These are phyloP conservation scores for Russula virescens DNA, from an alignment of 768 basidiomycete species.

Conservation along the genomic window DNA sequence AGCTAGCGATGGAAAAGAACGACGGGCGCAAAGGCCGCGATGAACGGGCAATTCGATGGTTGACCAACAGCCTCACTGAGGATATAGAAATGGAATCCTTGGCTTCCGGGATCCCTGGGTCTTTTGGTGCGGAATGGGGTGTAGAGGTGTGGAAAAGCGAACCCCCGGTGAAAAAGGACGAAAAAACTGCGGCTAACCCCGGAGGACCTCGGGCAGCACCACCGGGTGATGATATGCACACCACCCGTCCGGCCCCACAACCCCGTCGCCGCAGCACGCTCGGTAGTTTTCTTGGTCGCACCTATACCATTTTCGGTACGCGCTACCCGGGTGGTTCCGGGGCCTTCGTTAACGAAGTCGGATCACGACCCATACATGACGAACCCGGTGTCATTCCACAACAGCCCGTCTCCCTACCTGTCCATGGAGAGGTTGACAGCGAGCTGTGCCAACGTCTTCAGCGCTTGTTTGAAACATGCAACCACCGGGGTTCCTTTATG, in stretches of 20 bases:
- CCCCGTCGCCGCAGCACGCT: too few species aligned
- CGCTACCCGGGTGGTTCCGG: too few species aligned
- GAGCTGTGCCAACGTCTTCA: slow-evolving; percentile 13
- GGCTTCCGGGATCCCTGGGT: slow-evolving; percentile 15
- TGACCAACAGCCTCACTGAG: not conserved
- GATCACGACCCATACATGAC: too few species aligned
- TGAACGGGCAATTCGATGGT: slow-evolving; percentile 16
- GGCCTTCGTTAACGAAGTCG: too few species aligned
- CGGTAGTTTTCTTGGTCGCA: too few species aligned
- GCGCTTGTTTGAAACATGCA: slow-evolving; percentile 17
- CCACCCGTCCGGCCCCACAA: too few species aligned
- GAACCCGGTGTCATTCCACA: too few species aligned
- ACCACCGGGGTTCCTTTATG: slow-evolving; percentile 1
- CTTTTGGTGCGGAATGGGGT: slow-evolving; percentile 10
- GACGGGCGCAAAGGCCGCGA: slow-evolving; percentile 10
- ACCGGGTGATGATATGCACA: not conserved
- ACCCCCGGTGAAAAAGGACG: not conserved
- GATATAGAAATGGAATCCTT: slow-evolving; percentile 20
- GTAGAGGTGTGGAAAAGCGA: slow-evolving; percentile 4
- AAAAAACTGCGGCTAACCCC: not conserved
- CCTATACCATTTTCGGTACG: too few species aligned
- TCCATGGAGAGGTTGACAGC: not conserved
- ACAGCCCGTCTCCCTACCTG: not conserved
- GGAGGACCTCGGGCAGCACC: too few species aligned
- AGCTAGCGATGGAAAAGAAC: slow-evolving; percentile 18